These are phyloP conservation scores for Harringtonia lauricola DNA, from an alignment of 2,329 filamentous ascomycete species.

Conservation along the genomic window DNA sequence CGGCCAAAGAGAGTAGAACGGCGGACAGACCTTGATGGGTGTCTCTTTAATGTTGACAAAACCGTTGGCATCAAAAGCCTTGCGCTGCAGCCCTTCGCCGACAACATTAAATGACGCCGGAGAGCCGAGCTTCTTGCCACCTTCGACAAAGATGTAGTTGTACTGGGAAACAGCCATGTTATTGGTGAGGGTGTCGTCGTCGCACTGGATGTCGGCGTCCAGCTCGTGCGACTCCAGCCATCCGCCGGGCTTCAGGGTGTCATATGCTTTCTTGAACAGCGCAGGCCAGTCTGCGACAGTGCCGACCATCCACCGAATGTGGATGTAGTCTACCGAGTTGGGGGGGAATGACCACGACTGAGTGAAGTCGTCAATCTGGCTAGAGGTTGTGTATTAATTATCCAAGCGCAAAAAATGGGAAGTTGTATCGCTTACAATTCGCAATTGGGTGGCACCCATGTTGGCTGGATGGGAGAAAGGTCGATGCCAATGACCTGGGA, in stretches of 20 bases:
- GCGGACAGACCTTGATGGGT: conserved; percentile 32
- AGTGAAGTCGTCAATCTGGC: conserved; percentile 17
- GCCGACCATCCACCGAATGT: conserved; percentile 15
- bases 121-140: not conserved
- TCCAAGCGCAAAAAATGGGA: too few species aligned
- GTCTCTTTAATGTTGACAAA: conserved; percentile 45
- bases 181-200: not conserved
- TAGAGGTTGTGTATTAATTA: too few species aligned
- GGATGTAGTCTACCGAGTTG: conserved; percentile 16
- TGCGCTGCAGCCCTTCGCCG: conserved; percentile 38
- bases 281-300: conserved; percentile 13
- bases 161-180: conserved; percentile 14
- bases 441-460: too few species aligned
- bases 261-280: conserved; percentile 12
- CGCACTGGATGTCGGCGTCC: not conserved
- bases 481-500: too few species aligned
- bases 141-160: conserved; percentile 5
- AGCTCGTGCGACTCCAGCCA: conserved; percentile 19
- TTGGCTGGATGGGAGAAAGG: too few species aligned
- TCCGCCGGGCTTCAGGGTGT: conserved; percentile 34
- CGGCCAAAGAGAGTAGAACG: too few species aligned
- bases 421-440: too few species aligned
- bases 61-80: conserved; percentile 40
- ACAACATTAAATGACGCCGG: conserved; percentile 14
- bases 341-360: conserved; percentile 14